Percentiles rank a stretch among this genome's conserved stretches.
These are phyloP conservation scores for Cladosporium sp. DNA, from an alignment of 2,329 filamentous ascomycete genomes.

Conservation along the genomic window DNA sequence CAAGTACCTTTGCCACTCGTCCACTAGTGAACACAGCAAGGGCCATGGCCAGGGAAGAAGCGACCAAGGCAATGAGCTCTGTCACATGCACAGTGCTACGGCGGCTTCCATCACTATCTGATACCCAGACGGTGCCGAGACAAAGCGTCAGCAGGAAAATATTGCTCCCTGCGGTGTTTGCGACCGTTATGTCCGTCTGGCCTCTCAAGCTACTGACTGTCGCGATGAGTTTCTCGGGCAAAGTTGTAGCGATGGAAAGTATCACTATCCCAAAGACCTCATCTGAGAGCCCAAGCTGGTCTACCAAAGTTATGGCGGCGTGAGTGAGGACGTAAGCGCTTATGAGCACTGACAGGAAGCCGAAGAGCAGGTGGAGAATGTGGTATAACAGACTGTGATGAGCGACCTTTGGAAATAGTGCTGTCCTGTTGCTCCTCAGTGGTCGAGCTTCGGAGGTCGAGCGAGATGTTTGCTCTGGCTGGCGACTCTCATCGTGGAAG, in stretches of 20 bases:
- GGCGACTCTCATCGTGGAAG: not conserved
- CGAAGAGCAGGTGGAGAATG: constrained; percentile 40
- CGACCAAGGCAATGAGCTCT: constrained; percentile 22
- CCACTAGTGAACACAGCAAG: constrained; percentile 19
- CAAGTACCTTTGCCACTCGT: constrained; percentile 18
- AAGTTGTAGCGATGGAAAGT: constrained; percentile 50
- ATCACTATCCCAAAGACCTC: constrained; percentile 46
- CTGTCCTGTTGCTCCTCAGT: not conserved
- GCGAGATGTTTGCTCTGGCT: not conserved
- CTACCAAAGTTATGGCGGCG: constrained; percentile 39
- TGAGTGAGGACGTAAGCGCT: constrained; percentile 49
- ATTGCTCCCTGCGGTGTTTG: constrained; percentile 52
- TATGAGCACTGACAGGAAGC: constrained; percentile 42
- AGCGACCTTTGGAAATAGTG: not conserved
- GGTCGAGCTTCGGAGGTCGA: not conserved
- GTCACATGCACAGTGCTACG: constrained; percentile 13
- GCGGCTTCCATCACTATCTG: constrained; percentile 13
- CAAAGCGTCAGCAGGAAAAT: constrained; percentile 53
- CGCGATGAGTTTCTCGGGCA: constrained; percentile 52
- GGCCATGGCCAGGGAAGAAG: constrained; percentile 18
- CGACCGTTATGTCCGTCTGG: constrained; percentile 48
- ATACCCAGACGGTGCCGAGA: constrained; percentile 36
- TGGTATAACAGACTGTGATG: constrained; percentile 33
- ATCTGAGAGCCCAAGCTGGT: constrained; percentile 41
- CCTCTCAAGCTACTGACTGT: constrained; percentile 46